Evolutionary conservation across 768 basidiomycete genomes (phyloP), one percentile per base, ranked within the genome.

Genomic region (Tubosaeta brunneosetosa): DNA sequence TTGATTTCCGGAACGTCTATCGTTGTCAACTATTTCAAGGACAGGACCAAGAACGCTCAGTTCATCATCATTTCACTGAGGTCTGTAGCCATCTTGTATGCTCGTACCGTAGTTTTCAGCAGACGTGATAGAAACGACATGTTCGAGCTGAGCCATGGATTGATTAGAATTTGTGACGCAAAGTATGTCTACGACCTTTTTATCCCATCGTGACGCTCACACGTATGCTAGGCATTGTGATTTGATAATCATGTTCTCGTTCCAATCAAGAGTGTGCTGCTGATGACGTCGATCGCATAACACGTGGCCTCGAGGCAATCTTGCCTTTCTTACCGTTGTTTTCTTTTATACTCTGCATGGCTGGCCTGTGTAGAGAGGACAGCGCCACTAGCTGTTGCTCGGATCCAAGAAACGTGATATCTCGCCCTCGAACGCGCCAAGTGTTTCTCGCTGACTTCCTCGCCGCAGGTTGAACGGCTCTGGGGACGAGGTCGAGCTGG

Each of bases 1-100:
- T 99, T 14, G 95, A 99, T 68, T 98, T 98, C 80, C 80, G 94
- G 40, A 99, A 98, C 64, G 97, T 99, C 27, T 95, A 99, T 98
- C 61, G 91, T 98, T 10, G 94, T 94, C 9, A 97, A 98, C 68
- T 98, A 98, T 61, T 97, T 99, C 77, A 95, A 94, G 66, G 91
- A 93, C 57, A 80, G 92, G 42, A 97, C 94, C 4, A 94, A 95
- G 78, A 94, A 95, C 55, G 94, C 94, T 0, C 95, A 97, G 66
- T 97, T 97, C 66, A 95, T 97, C 70, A 94, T 98, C 64, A 98
- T 99, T 61, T 97, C 94, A 1, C 76, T 98, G n/a, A 82, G 94
- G 89, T 86, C 57, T 32, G 74, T 67, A 0, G 42, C 7, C n/a
- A 4, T 29, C 3, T 25, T 33, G 26, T n/a, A 25, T 49, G 14